phyloP scores from a whole-genome alignment of 2,329 filamentous ascomycete species.

The Verruconis gallopava region DNA sequence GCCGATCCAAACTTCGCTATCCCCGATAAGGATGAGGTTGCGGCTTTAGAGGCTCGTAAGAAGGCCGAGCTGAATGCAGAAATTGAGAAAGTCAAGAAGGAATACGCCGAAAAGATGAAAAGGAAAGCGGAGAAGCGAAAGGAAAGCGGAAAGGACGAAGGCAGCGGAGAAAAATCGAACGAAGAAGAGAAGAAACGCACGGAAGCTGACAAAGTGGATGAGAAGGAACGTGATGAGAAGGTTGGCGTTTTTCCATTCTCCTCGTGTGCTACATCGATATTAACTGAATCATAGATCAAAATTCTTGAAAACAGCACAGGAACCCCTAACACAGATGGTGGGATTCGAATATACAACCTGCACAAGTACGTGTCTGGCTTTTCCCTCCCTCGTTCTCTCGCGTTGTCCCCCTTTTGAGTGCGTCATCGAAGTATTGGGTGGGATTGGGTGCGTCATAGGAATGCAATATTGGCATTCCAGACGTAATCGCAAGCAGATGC shows the following conservation, averaged over 20 bases:
- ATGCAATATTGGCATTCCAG: no score
- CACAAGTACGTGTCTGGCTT: constrained; percentile 49
- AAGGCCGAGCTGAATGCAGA: constrained; percentile 35
- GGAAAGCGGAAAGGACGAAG: constrained; percentile 27
- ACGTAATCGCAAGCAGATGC: neutral
- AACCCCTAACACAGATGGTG: constrained; percentile 39
- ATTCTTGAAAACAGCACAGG: constrained; percentile 34
- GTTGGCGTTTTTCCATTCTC: constrained; percentile 25
- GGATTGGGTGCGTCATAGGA: no score
- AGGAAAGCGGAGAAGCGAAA: constrained; percentile 41
- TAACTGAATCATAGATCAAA: constrained; percentile 29
- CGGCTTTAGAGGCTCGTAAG: constrained; percentile 38
- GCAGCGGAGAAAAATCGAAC: constrained; percentile 36
- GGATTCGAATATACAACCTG: constrained; percentile 69
- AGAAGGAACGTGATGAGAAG: constrained; percentile 48
- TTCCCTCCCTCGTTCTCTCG: neutral
- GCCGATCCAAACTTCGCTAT: constrained; percentile 71
- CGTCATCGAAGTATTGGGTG: no score
- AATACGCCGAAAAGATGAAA: constrained; percentile 41
- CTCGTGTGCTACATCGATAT: no score
- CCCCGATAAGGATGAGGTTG: constrained; percentile 57
- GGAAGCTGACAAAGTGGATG: constrained; percentile 53
- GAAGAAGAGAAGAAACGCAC: constrained; percentile 52
- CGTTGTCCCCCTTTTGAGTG: neutral
- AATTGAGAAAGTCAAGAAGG: constrained; percentile 36